Evolutionary conservation across 208 protist genomes (phyloP).

Genomic region (Wallacemonas rigidus): DNA sequence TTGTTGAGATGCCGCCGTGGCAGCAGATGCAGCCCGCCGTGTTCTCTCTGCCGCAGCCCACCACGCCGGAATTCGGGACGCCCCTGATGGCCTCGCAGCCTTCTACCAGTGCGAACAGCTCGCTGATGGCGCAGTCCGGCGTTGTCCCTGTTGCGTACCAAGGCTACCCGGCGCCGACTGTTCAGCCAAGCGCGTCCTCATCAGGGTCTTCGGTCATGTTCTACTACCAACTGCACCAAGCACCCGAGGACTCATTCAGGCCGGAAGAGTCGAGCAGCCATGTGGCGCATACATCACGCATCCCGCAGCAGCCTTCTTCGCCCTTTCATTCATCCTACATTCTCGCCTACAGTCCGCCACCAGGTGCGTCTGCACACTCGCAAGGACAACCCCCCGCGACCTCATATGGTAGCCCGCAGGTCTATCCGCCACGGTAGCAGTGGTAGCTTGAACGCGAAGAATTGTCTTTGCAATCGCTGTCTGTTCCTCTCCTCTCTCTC

Average conservation of each 20-base stretch:
- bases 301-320: not conserved
- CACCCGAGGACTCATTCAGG: not conserved
- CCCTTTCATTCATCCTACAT: not conserved
- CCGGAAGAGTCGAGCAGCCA: not conserved
- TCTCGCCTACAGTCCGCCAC: not conserved
- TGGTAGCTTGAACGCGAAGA: too few relatives aligned
- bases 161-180: not conserved
- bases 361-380: not conserved
- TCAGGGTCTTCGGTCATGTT: not conserved
- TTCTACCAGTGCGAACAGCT: not conserved
- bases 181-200: not conserved
- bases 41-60: not conserved
- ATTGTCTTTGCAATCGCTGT: too few relatives aligned
- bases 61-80: not conserved
- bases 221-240: not conserved
- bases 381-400: not conserved
- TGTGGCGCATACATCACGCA: not conserved
- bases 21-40: not conserved
- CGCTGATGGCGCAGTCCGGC: not conserved
- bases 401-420: not conserved
- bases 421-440: not conserved
- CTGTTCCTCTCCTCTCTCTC: too few relatives aligned
- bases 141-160: not conserved
- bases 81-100: not conserved
- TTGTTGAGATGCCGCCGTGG: conserved; percentile 1